Evolutionary conservation across 192 early-diverging fungal genomes (phyloP).

Genomic region (Podila horticola): DNA sequence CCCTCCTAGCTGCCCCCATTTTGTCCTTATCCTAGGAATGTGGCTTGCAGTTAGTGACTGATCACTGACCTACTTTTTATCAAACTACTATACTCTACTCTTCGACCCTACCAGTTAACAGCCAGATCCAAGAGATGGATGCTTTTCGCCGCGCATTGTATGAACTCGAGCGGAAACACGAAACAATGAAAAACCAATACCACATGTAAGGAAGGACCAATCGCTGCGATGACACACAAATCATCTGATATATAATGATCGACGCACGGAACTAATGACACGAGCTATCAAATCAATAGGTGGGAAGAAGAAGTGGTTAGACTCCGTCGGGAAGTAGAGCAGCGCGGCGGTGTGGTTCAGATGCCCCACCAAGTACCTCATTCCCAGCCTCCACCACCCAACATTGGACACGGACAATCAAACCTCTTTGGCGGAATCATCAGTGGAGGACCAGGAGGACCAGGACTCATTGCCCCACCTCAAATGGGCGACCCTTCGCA

Average conservation of each 20-base stretch:
- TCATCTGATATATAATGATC: not conserved
- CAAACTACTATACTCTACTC: too few relatives aligned
- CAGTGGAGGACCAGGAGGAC: constrained; percentile 58
- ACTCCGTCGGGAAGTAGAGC: constrained; percentile 86
- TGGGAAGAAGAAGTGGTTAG: constrained; percentile 88
- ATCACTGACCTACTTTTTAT: too few relatives aligned
- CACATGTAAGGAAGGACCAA: constrained; percentile 34
- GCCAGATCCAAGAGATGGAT: constrained; percentile 84
- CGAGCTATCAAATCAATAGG: constrained; percentile 27
- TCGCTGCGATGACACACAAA: not conserved
- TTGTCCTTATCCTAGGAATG: not conserved
- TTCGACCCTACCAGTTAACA: constrained; percentile 56
- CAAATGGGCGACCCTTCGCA: constrained; percentile 62
- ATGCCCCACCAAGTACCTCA: constrained; percentile 59
- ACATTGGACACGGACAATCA: constrained; percentile 69
- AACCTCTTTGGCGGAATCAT: constrained; percentile 67
- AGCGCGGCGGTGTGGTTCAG: constrained; percentile 66
- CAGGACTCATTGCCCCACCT: constrained; percentile 58
- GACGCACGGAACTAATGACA: not conserved
- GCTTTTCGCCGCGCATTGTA: constrained; percentile 78
- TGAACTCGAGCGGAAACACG: constrained; percentile 87
- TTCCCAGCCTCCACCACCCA: constrained; percentile 68
- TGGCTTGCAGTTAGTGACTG: not conserved
- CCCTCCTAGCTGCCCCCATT: not conserved
- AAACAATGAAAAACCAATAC: constrained; percentile 82